Conservation (phyloP, 2,329 filamentous ascomycete species). For the Sarocladiaceae sp. region DNA sequence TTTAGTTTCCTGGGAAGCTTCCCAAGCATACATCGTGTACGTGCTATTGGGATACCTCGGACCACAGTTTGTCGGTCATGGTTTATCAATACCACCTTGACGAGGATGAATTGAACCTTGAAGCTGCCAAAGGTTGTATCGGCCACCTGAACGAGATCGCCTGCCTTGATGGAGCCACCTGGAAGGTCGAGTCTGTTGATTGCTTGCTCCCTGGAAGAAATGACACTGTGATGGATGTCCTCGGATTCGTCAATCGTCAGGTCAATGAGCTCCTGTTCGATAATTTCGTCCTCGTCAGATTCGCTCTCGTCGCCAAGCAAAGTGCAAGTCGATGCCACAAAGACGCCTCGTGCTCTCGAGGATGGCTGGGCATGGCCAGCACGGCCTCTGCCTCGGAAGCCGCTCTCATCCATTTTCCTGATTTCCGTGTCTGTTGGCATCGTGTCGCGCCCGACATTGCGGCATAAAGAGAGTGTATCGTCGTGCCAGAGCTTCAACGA, state of each 20-base stretch:
- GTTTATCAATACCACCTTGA: slow-evolving; percentile 33
- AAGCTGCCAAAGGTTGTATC: slow-evolving; percentile 17
- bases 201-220: slow-evolving; percentile 18
- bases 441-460: too few relatives aligned
- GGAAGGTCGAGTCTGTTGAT: slow-evolving; percentile 14
- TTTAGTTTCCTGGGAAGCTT: slow-evolving; percentile 33
- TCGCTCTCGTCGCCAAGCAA: slow-evolving; percentile 11
- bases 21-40: slow-evolving; percentile 27
- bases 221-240: slow-evolving; percentile 6
- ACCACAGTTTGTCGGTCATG: slow-evolving; percentile 17
- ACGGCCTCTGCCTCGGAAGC: too few relatives aligned
- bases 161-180: slow-evolving; percentile 14
- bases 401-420: too few relatives aligned
- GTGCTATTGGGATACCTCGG: slow-evolving; percentile 31
- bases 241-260: slow-evolving; percentile 21
- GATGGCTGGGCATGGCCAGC: neutral
- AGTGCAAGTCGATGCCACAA: slow-evolving; percentile 18
- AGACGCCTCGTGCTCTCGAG: neutral
- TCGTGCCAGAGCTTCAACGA: too few relatives aligned
- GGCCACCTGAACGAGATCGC: slow-evolving; percentile 23
- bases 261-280: slow-evolving; percentile 24
- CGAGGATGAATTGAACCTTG: slow-evolving; percentile 30
- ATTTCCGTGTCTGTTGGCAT: too few relatives aligned
- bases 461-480: too few relatives aligned
- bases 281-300: neutral